phyloP scores from a whole-genome alignment of 371 early-diverging fungal genomes.

The Batkoa obscura region DNA sequence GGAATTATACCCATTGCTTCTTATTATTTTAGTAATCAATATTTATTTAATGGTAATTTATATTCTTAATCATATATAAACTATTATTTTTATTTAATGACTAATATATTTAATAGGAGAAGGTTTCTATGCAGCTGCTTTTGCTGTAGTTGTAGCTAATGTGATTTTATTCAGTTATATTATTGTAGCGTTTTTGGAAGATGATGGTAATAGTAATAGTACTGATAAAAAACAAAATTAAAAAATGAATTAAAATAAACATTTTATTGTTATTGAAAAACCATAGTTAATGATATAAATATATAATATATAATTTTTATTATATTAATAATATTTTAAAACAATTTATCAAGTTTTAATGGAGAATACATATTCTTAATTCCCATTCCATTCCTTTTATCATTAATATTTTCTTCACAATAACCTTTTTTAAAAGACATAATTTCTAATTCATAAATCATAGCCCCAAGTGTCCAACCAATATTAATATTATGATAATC shows the following conservation, averaged over 20 bases:
- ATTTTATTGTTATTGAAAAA: background rate
- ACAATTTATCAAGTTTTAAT: background rate
- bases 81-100: too few relatives aligned
- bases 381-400: too few relatives aligned
- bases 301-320: background rate
- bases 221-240: background rate
- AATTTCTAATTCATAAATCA: conserved; percentile 4
- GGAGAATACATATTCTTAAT: background rate
- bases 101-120: too few relatives aligned
- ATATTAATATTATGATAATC: conserved; percentile 1
- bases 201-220: background rate
- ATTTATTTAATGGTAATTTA: too few relatives aligned
- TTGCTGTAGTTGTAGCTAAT: background rate
- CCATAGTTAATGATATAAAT: background rate
- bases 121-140: too few relatives aligned
- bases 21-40: too few relatives aligned
- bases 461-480: conserved; percentile 2
- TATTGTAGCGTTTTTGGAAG: background rate
- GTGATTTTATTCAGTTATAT: background rate
- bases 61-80: too few relatives aligned
- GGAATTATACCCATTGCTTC: too few relatives aligned
- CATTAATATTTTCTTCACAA: background rate
- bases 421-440: background rate
- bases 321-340: background rate
- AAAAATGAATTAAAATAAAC: background rate